Evolutionary conservation across 441 rosid genomes (phyloP), one percentile per base, ranked within the genome.

Genomic region (Hura crepitans): DNA sequence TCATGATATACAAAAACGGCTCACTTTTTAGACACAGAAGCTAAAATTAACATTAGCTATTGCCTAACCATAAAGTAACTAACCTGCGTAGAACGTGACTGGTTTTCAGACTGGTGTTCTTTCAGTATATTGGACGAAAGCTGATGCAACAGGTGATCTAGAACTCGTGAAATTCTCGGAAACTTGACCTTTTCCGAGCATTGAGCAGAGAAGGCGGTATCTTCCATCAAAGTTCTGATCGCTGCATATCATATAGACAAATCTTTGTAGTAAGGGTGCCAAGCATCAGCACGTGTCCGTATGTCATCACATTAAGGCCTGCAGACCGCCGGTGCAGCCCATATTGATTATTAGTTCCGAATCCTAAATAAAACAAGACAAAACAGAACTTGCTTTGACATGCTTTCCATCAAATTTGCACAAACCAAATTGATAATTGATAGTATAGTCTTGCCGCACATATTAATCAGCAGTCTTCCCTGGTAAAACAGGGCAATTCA

Each of bases 391-490:
- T 42, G 17, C 35, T 11, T 25, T 28, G 25, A 49, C 46, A 61
- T 53, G 1, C 18, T 17, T 53, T 27, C 62, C 18, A 15, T 37
- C 50, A 62, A 71, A 14, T 15, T 6, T 6, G 53, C 1, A 45
- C 37, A 39, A 23, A 65, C 13, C 22, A 33, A 33, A 31, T 47
- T 60, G 23, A 75, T 79, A 86, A 83, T 83, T 83, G 70, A 89
- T 87, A n/a, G n/a, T n/a, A 75, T 86, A 84, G 60, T 85, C 91
- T 78, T 89, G 96, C 97, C 97, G 89, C 14, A 88, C 87, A 69
- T 66, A 75, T 81, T 89, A 90, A 81, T 89, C 89, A 39, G 96
- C 92, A 25, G 85, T 85, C 89, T 76, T 90, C 88, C 97, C 97
- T 88, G 56, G 74, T 58, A 71, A 93, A 93, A 22, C 94, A 94